phyloP scores from a whole-genome alignment of 176 grass and related monocot genomes.

The Aechmea fasciata region DNA sequence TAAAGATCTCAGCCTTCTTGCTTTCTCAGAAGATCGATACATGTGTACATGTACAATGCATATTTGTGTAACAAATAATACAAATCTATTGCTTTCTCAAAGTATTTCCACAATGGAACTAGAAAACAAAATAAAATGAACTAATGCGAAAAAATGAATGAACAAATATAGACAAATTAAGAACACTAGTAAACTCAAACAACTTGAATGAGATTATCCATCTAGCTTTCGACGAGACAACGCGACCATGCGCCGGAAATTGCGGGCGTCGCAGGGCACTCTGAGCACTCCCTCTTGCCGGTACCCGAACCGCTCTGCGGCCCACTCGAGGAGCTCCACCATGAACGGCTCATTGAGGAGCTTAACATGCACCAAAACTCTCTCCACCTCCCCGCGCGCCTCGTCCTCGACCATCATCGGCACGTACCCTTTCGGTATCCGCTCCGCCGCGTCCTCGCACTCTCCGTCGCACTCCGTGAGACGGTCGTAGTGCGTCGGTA shows the following conservation, averaged over 20 bases:
- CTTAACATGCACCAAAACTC: conserved; percentile 1
- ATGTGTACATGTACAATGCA: too few species aligned
- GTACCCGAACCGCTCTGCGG: conserved; percentile 13
- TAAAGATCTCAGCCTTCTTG: too few species aligned
- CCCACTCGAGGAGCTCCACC: conserved; percentile 4
- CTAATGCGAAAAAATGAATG: too few species aligned
- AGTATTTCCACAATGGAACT: too few species aligned
- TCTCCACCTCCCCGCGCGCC: not conserved
- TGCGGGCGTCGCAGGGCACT: conserved; percentile 14
- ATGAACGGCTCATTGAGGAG: conserved; percentile 2
- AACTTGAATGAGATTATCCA: not conserved
- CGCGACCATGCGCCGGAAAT: conserved; percentile 24
- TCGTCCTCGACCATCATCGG: conserved; percentile 17
- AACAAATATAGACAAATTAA: too few species aligned
- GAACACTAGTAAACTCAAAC: too few species aligned
- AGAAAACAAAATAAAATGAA: too few species aligned
- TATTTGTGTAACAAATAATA: too few species aligned
- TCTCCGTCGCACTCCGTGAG: too few species aligned
- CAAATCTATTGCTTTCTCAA: too few species aligned
- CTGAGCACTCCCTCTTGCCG: conserved; percentile 29
- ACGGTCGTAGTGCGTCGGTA: too few species aligned
- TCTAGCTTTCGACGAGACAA: conserved; percentile 12
- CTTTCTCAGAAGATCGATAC: too few species aligned
- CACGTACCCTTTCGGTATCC: conserved; percentile 13
- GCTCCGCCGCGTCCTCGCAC: not conserved